Percentiles rank a stretch among this genome's conserved stretches.
phyloP scores from a whole-genome alignment of 73 alveolate species.

The Paramecium octaurelia region DNA sequence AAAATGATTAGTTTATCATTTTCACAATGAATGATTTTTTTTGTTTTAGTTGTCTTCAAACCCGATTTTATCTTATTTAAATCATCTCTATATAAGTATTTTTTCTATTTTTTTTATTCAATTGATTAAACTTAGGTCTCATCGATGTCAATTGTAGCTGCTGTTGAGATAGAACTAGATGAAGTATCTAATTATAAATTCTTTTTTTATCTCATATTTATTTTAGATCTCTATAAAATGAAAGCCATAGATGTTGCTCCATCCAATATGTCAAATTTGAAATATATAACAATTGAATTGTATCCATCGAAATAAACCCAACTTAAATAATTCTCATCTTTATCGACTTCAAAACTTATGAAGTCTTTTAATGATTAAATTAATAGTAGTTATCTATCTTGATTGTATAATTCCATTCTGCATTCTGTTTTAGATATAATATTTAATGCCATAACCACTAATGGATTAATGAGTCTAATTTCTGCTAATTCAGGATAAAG shows the following conservation, averaged over 20 bases:
- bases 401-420: conserved; percentile 15
- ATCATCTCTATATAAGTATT: neutral
- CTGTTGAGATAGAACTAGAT: neutral
- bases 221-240: neutral
- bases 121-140: neutral
- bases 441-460: neutral
- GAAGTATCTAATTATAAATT: neutral
- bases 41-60: neutral
- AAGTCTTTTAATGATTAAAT: neutral
- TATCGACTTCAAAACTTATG: neutral
- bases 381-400: conserved; percentile 2
- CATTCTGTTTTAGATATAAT: neutral
- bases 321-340: neutral
- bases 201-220: neutral
- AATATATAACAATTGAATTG: neutral
- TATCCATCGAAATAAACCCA: conserved; percentile 19
- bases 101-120: neutral
- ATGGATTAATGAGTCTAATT: neutral
- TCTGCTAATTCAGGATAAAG: neutral
- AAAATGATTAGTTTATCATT: neutral
- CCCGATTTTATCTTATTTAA: neutral
- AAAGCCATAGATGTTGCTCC: neutral
- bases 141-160: neutral
- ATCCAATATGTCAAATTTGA: neutral
- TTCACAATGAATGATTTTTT: neutral